Conservation (phyloP, 2,329 filamentous ascomycete species). For the Fusarium annulatum region DNA sequence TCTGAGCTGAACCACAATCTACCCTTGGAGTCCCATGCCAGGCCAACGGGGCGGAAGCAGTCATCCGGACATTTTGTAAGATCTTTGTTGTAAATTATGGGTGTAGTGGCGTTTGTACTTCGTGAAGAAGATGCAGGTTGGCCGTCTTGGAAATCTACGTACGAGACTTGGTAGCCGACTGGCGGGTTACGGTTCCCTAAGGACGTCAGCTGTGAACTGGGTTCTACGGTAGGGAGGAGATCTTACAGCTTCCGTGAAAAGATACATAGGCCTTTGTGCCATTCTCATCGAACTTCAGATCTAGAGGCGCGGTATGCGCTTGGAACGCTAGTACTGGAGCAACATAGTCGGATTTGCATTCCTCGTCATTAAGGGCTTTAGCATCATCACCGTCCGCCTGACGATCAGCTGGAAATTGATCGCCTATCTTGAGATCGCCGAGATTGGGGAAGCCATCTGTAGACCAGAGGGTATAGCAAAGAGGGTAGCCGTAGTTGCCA, state of each 20-base stretch:
- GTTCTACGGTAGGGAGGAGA: not conserved
- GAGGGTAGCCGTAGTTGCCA: constrained; percentile 76
- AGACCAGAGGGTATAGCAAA: constrained; percentile 75
- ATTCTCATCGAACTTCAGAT: constrained; percentile 72
- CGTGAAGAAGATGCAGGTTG: constrained; percentile 52
- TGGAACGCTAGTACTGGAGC: constrained; percentile 67
- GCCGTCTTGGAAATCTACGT: constrained; percentile 56
- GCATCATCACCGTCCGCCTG: constrained; percentile 29
- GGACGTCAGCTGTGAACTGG: not conserved
- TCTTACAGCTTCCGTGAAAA: constrained; percentile 77
- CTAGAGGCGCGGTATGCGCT: constrained; percentile 77
- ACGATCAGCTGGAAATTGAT: constrained; percentile 58
- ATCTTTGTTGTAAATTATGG: constrained; percentile 68
- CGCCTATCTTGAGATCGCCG: constrained; percentile 57
- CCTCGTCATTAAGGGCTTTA: constrained; percentile 55
- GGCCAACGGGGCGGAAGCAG: constrained; percentile 73
- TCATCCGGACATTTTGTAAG: constrained; percentile 62
- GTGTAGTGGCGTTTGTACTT: constrained; percentile 60
- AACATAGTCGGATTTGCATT: constrained; percentile 57
- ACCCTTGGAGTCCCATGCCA: constrained; percentile 62
- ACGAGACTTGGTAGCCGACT: constrained; percentile 60
- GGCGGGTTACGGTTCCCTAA: constrained; percentile 57
- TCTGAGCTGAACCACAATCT: constrained; percentile 73
- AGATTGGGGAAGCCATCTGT: constrained; percentile 56
- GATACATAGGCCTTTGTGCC: constrained; percentile 72